Evolutionary conservation across 257 asterid genomes (phyloP).

Genomic region (Cinchona pubescens): DNA sequence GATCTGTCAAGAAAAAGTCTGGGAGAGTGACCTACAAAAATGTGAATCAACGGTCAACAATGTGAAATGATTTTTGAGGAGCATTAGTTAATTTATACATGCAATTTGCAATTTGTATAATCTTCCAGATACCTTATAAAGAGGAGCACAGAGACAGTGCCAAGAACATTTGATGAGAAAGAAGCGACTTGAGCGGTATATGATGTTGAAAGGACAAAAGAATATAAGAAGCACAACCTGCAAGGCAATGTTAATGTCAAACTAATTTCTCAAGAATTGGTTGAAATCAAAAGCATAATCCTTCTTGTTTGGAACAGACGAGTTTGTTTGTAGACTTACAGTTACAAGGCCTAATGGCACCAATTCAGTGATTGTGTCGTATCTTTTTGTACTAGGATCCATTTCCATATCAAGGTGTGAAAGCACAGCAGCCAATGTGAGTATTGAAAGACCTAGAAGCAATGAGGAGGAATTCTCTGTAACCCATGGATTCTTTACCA

Average conservation of each 20-base stretch:
- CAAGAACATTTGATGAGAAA: constrained; percentile 53
- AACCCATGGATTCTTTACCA: constrained; percentile 61
- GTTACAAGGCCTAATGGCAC: constrained; percentile 57
- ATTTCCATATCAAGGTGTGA: constrained; percentile 80
- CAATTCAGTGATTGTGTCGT: constrained; percentile 45
- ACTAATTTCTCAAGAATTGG: not conserved
- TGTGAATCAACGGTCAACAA: not conserved
- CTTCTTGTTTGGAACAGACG: not conserved
- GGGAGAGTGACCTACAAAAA: constrained; percentile 56
- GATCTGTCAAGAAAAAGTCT: constrained; percentile 90
- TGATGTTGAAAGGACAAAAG: constrained; percentile 67
- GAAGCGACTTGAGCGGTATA: constrained; percentile 74
- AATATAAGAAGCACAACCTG: constrained; percentile 56
- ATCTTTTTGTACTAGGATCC: constrained; percentile 47
- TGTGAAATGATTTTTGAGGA: not conserved
- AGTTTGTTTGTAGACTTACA: constrained; percentile 36
- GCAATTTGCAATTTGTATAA: not conserved
- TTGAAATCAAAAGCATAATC: too few species aligned
- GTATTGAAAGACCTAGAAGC: constrained; percentile 71
- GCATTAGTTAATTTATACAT: too few species aligned
- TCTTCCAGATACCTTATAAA: constrained; percentile 59
- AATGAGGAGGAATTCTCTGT: constrained; percentile 63
- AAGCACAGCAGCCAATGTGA: constrained; percentile 58
- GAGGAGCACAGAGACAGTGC: constrained; percentile 79
- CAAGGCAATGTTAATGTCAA: not conserved